Percentiles rank a stretch among this genome's conserved stretches.
phyloP scores from a whole-genome alignment of 345 rosid genomes.

The Laguncularia racemosa region DNA sequence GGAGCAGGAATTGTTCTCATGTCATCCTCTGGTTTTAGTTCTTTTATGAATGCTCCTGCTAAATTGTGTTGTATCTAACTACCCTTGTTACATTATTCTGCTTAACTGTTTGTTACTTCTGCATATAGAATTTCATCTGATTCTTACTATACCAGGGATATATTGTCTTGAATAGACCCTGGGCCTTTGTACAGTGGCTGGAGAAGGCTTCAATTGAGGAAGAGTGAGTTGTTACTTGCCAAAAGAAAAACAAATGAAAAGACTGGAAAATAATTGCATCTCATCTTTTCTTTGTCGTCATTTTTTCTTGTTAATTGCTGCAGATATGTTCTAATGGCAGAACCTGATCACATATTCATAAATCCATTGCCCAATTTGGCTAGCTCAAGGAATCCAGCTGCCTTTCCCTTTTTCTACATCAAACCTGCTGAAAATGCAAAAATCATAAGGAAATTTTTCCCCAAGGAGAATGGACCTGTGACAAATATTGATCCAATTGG shows the following conservation, averaged over 20 bases:
- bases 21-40: too few species aligned
- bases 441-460: slow-evolving; percentile 61
- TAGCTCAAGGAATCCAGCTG: slow-evolving; percentile 61
- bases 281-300: slow-evolving; percentile 2
- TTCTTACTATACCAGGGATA: slow-evolving; percentile 39
- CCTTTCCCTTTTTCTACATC: slow-evolving; percentile 86
- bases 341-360: slow-evolving; percentile 85
- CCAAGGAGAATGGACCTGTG: slow-evolving; percentile 65
- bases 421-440: slow-evolving; percentile 51
- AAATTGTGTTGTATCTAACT: too few species aligned
- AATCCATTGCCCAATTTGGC: slow-evolving; percentile 83
- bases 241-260: neutral
- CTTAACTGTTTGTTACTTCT: neutral
- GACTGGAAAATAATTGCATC: too few species aligned
- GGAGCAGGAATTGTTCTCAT: too few species aligned
- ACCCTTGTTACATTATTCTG: too few species aligned
- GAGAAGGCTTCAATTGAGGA: slow-evolving; percentile 61
- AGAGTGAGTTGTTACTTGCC: slow-evolving; percentile 31
- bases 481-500: slow-evolving; percentile 77
- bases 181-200: slow-evolving; percentile 88
- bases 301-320: slow-evolving; percentile 10
- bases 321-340: slow-evolving; percentile 90
- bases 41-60: too few species aligned
- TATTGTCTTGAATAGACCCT: slow-evolving; percentile 68
- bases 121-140: neutral